phyloP scores from a whole-genome alignment of 1,284 basidiomycete genomes.

The Ceratobasidium sp. region DNA sequence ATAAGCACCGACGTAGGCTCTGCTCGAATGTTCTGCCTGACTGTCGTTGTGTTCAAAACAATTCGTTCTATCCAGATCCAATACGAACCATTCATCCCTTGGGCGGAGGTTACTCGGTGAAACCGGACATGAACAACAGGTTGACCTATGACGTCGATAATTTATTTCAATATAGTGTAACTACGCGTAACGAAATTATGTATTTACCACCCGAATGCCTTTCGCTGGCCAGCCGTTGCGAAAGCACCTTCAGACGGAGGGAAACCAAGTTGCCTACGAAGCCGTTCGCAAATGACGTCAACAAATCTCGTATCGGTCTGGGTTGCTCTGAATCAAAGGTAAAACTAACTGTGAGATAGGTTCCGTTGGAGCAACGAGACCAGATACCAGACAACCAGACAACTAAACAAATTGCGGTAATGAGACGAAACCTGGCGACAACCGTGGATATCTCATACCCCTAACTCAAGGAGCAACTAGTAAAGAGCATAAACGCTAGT shows the following conservation, averaged over 20 bases:
- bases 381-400: not conserved
- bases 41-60: slow-evolving; percentile 34
- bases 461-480: not conserved
- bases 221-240: slow-evolving; percentile 68
- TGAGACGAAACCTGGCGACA: not conserved
- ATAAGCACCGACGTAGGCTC: slow-evolving; percentile 58
- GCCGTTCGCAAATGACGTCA: slow-evolving; percentile 1
- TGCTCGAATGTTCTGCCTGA: slow-evolving; percentile 50
- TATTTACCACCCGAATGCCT: slow-evolving; percentile 62
- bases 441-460: not conserved
- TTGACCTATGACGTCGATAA: slow-evolving; percentile 53
- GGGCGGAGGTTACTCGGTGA: slow-evolving; percentile 56
- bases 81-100: slow-evolving; percentile 60
- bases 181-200: not conserved
- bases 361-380: not conserved
- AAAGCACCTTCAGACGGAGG: slow-evolving; percentile 59
- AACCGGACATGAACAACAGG: slow-evolving; percentile 62
- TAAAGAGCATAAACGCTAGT: not conserved
- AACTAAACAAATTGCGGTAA: too few relatives aligned
- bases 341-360: not conserved
- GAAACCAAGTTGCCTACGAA: slow-evolving; percentile 59
- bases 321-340: not conserved
- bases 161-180: too few relatives aligned
- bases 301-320: not conserved
- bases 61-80: slow-evolving; percentile 56